phyloP scores from a whole-genome alignment of 176 grass and related monocot genomes.

The Rhynchospora tenuis region DNA sequence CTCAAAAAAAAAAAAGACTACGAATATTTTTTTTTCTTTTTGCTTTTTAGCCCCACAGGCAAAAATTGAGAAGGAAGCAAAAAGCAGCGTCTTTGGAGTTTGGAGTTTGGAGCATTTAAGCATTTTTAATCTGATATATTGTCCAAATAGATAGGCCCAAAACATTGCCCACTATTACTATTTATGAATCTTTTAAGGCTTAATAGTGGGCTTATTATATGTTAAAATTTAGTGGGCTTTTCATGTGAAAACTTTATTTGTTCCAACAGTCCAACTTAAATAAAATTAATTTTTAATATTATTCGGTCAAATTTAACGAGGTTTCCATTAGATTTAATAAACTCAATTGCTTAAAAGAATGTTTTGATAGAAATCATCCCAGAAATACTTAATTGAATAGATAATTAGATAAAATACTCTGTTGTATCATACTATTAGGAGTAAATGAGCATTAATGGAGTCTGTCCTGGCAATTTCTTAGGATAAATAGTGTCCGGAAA shows the following conservation, averaged over 20 bases:
- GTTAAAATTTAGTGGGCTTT: not conserved
- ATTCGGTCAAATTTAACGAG: not conserved
- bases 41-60: too few relatives aligned
- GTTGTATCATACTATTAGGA: not conserved
- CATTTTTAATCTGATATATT: not conserved
- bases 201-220: not conserved
- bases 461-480: not conserved
- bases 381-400: not conserved
- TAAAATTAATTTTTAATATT: not conserved
- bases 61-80: too few relatives aligned
- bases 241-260: too few relatives aligned
- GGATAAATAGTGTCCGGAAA: not conserved
- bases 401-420: not conserved
- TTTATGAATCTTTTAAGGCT: not conserved
- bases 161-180: not conserved
- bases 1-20: too few relatives aligned
- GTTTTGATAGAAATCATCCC: not conserved
- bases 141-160: not conserved
- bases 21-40: too few relatives aligned
- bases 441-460: not conserved
- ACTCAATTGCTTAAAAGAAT: not conserved
- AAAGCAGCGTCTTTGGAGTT: too few relatives aligned
- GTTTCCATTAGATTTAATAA: not conserved
- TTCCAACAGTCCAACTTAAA: too few relatives aligned
- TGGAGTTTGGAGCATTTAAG: too few relatives aligned